These are phyloP conservation scores for Pseudonitzschia delicatissima DNA, from an alignment of 108 stramenopile genomes.

Conservation along the genomic window DNA sequence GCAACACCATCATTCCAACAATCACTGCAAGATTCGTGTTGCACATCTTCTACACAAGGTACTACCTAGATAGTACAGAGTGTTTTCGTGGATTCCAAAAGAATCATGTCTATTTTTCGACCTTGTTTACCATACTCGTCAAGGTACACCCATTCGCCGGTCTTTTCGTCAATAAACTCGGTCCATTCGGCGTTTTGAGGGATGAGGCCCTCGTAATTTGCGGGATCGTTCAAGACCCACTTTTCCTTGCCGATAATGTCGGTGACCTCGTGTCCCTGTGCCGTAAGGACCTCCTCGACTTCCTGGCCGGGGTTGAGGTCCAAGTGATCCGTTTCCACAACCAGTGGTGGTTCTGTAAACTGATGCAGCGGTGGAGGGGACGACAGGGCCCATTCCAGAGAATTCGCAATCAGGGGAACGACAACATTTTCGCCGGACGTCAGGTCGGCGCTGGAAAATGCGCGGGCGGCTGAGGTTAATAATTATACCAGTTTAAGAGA, in stretches of 20 bases:
- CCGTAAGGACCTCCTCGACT: conserved; percentile 76
- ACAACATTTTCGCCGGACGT: conserved; percentile 80
- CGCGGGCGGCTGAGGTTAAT: conserved; percentile 25
- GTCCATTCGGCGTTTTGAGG: conserved; percentile 88
- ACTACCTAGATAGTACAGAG: no score
- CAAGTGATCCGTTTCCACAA: conserved; percentile 90
- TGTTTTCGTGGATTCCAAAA: no score
- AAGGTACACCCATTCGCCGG: conserved; percentile 81
- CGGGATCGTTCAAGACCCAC: conserved; percentile 83
- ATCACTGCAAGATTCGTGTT: no score
- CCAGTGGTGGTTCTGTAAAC: conserved; percentile 96
- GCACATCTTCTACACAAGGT: no score
- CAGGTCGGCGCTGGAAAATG: conserved; percentile 44
- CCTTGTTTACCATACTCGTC: conserved; percentile 75
- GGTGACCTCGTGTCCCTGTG: conserved; percentile 78
- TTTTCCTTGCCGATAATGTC: conserved; percentile 86
- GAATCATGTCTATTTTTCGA: no score
- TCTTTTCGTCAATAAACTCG: conserved; percentile 87
- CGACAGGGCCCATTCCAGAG: conserved; percentile 94
- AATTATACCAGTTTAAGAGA: not conserved
- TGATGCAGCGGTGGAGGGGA: conserved; percentile 96
- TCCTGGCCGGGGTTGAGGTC: conserved; percentile 78
- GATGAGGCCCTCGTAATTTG: conserved; percentile 83
- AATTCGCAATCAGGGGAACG: conserved; percentile 87
- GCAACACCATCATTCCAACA: no score